These are phyloP conservation scores for Sophora flavescens DNA, from an alignment of 306 rosid genomes.

Conservation along the genomic window DNA sequence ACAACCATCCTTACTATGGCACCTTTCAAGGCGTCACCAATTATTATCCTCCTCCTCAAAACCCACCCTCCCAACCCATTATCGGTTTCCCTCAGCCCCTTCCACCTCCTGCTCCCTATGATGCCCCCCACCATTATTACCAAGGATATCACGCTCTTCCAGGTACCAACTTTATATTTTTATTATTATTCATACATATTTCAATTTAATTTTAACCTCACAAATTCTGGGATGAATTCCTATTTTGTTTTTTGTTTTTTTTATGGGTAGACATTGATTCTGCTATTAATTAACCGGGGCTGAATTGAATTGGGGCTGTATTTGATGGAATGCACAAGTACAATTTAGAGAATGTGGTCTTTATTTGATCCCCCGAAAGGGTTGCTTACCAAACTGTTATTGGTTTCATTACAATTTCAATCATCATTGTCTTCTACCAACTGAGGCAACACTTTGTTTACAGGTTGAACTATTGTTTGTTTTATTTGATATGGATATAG, in stretches of 20 bases:
- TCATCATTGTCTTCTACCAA: background rate
- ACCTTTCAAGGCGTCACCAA: slow-evolving; percentile 94
- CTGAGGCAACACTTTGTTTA: background rate
- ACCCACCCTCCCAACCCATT: slow-evolving; percentile 25
- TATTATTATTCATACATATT: no score
- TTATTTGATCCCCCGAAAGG: background rate
- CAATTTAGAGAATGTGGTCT: background rate
- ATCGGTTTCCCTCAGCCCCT: slow-evolving; percentile 63
- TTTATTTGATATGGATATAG: background rate
- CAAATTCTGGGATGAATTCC: background rate
- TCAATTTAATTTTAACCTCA: background rate
- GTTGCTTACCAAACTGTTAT: background rate
- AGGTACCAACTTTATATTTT: slow-evolving; percentile 43
- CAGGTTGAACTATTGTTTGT: background rate
- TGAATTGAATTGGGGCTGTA: background rate
- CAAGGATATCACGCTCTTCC: slow-evolving; percentile 62
- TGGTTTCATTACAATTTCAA: background rate
- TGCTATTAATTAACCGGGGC: background rate
- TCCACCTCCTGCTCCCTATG: slow-evolving; percentile 44
- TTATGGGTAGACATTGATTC: background rate
- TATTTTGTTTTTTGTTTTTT: no score
- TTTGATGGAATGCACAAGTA: background rate
- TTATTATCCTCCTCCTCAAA: slow-evolving; percentile 56
- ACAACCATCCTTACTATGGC: slow-evolving; percentile 62
- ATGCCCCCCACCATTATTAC: slow-evolving; percentile 48